Percentiles rank a stretch among this genome's conserved stretches.
Evolutionary conservation across 352 stramenopile genomes (phyloP).

Genomic region (Pythium rhizo-oryzae): DNA sequence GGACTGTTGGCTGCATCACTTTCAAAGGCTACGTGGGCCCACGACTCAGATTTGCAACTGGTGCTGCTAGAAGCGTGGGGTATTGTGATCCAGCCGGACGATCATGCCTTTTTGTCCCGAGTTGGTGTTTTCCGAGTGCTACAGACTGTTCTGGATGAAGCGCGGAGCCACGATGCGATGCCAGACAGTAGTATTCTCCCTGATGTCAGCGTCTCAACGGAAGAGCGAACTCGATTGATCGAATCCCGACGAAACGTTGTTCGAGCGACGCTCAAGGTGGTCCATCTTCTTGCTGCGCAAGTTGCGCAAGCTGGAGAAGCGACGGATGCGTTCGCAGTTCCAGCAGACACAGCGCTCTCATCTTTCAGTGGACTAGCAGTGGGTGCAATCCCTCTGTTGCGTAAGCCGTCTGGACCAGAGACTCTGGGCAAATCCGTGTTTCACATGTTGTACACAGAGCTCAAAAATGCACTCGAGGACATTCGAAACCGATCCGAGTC

Average conservation of each 20-base stretch:
- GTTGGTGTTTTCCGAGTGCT: constrained; percentile 89
- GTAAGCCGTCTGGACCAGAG: constrained; percentile 85
- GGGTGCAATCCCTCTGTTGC: constrained; percentile 72
- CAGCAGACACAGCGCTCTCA: constrained; percentile 47
- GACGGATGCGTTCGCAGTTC: constrained; percentile 55
- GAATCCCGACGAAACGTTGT: constrained; percentile 81
- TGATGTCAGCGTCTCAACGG: constrained; percentile 22
- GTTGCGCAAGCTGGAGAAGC: constrained; percentile 79
- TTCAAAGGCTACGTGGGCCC: constrained; percentile 84
- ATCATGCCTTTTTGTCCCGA: constrained; percentile 90
- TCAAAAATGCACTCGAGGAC: constrained; percentile 86
- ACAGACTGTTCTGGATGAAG: constrained; percentile 89
- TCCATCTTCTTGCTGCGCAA: constrained; percentile 88
- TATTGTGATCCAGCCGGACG: constrained; percentile 86
- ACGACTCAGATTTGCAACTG: constrained; percentile 80
- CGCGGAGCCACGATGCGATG: constrained; percentile 35
- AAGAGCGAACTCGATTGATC: constrained; percentile 45
- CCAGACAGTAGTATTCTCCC: constrained; percentile 4
- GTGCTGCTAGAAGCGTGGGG: constrained; percentile 85
- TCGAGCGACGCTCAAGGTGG: constrained; percentile 85
- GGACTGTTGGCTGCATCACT: constrained; percentile 73
- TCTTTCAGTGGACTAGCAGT: constrained; percentile 48
- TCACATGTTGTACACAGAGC: constrained; percentile 90
- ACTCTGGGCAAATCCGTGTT: constrained; percentile 91
- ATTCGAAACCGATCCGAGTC: constrained; percentile 39